Conservation (phyloP, 2,329 filamentous ascomycete species). For the Verticillium albo-atrum region DNA sequence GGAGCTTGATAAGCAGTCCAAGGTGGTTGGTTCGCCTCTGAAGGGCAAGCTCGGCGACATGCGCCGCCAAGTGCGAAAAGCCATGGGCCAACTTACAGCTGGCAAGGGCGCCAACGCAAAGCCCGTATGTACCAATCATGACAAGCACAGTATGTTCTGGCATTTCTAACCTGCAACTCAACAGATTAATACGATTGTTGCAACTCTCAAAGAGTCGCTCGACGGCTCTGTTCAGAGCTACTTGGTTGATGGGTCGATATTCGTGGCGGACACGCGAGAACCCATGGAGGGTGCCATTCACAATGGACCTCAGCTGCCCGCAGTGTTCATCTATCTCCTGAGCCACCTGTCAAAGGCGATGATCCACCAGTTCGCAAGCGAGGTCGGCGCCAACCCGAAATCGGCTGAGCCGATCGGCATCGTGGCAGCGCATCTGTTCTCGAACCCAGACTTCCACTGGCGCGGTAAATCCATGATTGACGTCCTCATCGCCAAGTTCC, state of each 20-base stretch:
- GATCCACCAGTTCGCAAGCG: slow-evolving; percentile 64
- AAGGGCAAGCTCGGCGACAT: slow-evolving; percentile 67
- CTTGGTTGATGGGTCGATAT: slow-evolving; percentile 49
- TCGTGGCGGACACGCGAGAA: slow-evolving; percentile 41
- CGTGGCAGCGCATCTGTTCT: slow-evolving; percentile 70
- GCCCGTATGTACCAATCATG: slow-evolving; percentile 25
- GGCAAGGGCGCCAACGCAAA: slow-evolving; percentile 56
- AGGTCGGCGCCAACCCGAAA: slow-evolving; percentile 59
- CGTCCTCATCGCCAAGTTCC: slow-evolving; percentile 81
- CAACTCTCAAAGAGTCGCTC: slow-evolving; percentile 49
- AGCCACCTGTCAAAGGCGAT: slow-evolving; percentile 72
- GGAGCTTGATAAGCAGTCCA: slow-evolving; percentile 51
- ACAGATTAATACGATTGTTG: slow-evolving; percentile 41
- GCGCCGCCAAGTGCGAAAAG: slow-evolving; percentile 66
- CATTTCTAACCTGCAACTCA: background rate
- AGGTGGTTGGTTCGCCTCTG: slow-evolving; percentile 40
- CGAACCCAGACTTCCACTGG: slow-evolving; percentile 61
- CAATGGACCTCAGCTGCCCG: slow-evolving; percentile 53
- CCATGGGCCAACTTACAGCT: slow-evolving; percentile 67
- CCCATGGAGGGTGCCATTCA: slow-evolving; percentile 44
- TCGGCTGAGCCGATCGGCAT: slow-evolving; percentile 78
- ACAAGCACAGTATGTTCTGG: background rate
- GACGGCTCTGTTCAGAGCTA: slow-evolving; percentile 46
- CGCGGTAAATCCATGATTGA: slow-evolving; percentile 68
- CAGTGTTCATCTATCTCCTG: slow-evolving; percentile 68